These are phyloP conservation scores for Cryptosporidium baileyi DNA, from an alignment of 169 alveolate species.

Conservation along the genomic window DNA sequence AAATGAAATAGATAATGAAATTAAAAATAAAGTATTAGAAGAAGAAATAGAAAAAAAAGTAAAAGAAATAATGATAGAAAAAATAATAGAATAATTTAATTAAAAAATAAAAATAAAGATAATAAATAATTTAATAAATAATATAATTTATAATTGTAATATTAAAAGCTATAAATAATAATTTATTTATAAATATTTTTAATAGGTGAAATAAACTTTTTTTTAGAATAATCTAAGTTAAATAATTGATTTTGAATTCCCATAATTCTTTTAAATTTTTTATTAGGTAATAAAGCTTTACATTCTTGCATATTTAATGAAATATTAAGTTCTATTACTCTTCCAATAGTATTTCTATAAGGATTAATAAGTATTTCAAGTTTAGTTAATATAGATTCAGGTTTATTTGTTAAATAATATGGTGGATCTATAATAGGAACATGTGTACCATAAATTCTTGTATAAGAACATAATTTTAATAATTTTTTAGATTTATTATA, in stretches of 20 bases:
- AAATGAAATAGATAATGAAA: too few relatives aligned
- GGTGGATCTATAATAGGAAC: slow-evolving; percentile 57
- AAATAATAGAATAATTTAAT: too few relatives aligned
- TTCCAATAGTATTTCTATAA: slow-evolving; percentile 12
- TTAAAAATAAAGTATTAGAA: too few relatives aligned
- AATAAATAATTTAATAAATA: too few relatives aligned
- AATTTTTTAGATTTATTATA: not conserved
- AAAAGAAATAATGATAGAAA: too few relatives aligned
- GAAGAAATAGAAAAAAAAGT: too few relatives aligned
- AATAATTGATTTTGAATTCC: not conserved
- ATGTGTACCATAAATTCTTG: slow-evolving; percentile 45
- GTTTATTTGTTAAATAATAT: slow-evolving; percentile 11
- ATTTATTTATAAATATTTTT: slow-evolving; percentile 11
- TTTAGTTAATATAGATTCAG: slow-evolving; percentile 19
- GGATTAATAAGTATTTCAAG: slow-evolving; percentile 39
- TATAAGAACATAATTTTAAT: slow-evolving; percentile 16
- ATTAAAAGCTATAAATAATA: too few relatives aligned
- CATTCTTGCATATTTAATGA: slow-evolving; percentile 37
- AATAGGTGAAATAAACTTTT: slow-evolving; percentile 9
- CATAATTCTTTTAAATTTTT: slow-evolving; percentile 19
- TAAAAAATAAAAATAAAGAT: too few relatives aligned
- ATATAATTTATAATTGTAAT: too few relatives aligned
- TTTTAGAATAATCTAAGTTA: not conserved
- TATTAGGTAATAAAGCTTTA: slow-evolving; percentile 11
- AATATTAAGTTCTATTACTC: not conserved